Base-by-base conservation (phyloP, 306 rosid genomes). In the Castanopsis chinensis region DNA sequence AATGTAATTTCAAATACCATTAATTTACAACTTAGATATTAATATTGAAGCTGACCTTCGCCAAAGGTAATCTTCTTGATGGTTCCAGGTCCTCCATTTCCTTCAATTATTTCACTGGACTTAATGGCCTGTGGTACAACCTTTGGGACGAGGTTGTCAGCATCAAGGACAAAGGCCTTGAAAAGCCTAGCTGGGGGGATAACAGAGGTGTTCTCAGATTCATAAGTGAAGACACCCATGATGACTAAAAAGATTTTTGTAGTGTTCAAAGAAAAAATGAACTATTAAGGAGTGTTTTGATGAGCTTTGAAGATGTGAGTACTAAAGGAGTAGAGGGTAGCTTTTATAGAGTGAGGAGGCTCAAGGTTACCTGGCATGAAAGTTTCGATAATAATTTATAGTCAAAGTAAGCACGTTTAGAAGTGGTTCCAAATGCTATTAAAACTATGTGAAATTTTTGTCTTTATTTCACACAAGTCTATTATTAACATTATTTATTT, bases 201-300 rank as follows among this genome's bases (percentile, higher is more conserved):
- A 5, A 57, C 7, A 0, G 88, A 88, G 53, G 23, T 1, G 5
- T 15, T 5, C 45, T 85, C 83, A 1, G 63, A 76, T 4, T 76
- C 72, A 32, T 2, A 81, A 69, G 75, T 60, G 59, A 75, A 76
- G 11, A 76, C 86, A 78, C 87, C 86, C 91, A 88, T 87, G 80
- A 81, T 68, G 37, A 71, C 1, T 14, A 15, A 17, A 28, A 32
- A 45, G 58, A 7, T 15, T 19, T 20, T 11, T 11, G 3, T 57
- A 11, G 17, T 52, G 43, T 53, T 41, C 56, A 45, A 33, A 57
- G 14, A 33, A 35, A 14, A 2, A 27, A 45, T 7, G 55, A 71
- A 1, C 27, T 57, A 8, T 7, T 2, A 17, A 61, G 79, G 70
- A 23, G 51, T 80, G 52, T 73, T 80, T 49, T 41, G 45, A 41